These are phyloP conservation scores for Coemansia sp. DNA, from an alignment of 192 early-diverging fungal genomes.

Conservation along the genomic window DNA sequence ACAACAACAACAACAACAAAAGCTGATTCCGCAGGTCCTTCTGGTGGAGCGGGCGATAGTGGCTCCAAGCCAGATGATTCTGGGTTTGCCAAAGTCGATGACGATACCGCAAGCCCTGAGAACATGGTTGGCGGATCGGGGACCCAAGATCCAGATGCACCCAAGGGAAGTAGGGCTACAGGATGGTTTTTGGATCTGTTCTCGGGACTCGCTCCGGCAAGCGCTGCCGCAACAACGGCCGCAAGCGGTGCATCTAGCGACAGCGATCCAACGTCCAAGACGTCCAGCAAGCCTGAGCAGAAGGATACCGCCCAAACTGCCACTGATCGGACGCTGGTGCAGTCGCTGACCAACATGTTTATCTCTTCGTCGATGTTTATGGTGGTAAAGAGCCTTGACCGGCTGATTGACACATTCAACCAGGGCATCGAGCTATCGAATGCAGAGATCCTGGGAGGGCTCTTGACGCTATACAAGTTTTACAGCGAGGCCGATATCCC, in stretches of 20 bases:
- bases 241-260: slow-evolving; percentile 1
- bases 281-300: slow-evolving; percentile 1
- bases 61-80: slow-evolving; percentile 9
- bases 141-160: background rate
- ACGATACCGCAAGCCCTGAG: slow-evolving; percentile 23
- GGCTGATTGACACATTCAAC: slow-evolving; percentile 56
- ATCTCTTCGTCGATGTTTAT: slow-evolving; percentile 51
- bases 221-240: background rate
- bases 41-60: background rate
- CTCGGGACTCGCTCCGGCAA: slow-evolving; percentile 7
- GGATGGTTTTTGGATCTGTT: slow-evolving; percentile 51
- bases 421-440: slow-evolving; percentile 74
- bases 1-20: background rate
- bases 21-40: background rate
- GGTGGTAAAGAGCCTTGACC: slow-evolving; percentile 50
- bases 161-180: background rate
- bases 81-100: slow-evolving; percentile 47
- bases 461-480: slow-evolving; percentile 68
- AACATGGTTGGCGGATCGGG: background rate
- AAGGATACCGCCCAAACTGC: slow-evolving; percentile 7
- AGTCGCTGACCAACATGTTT: slow-evolving; percentile 55
- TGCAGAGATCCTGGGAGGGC: slow-evolving; percentile 64
- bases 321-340: slow-evolving; percentile 47
- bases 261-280: background rate
- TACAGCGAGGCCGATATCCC: slow-evolving; percentile 56